Evolutionary conservation across 2,329 filamentous ascomycete genomes (phyloP), one percentile per base, ranked within the genome.

Genomic region (Aspergillus spinulosporus): DNA sequence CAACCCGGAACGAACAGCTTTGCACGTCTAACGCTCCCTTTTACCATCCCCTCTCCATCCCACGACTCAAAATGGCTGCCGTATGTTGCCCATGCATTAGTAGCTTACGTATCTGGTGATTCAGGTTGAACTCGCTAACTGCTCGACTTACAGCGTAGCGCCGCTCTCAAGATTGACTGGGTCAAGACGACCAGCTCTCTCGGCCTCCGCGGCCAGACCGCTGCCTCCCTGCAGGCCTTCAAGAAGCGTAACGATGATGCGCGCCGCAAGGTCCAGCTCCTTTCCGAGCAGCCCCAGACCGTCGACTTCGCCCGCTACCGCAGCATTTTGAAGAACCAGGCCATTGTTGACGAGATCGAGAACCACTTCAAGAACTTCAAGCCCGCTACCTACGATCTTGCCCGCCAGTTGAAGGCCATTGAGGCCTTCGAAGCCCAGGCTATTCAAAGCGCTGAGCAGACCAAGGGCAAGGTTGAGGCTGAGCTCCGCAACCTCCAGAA

Each of bases 221-320:
- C 90, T 68, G 81, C 88, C 71, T 89, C 93, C 61, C 91, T 99
- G 61, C 88, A 93, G 77, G 85, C 90, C 66, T 99, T 99, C 88
- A 99, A 99, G 87, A 94, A 96, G 87, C 92, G 94, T 82, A 97
- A 97, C 84, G 94, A 99, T 76, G 92, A 97, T 76, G 93, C 91
- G 74, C 92, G 93, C 80, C 93, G 94, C 82, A 93, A 93, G 81
- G 84, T 99, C 61, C 86, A 89, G 78, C 71, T 85, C 62, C 90
- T 99, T 58, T 87, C 85, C 63, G 91, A 96, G 79, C 87, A 89
- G 75, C 82, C 93, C 64, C 90, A 91, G 72, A 85, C 85, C 58
- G 86, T 99, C 80, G 92, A 99, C 84, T 97, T 99, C 80, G 78
- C 85, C 67, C 85, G 93, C 79, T 99, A 97, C 89, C 92, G 92